These are phyloP conservation scores for Aureobasidium sp. DNA, from an alignment of 2,329 filamentous ascomycete species.

Conservation along the genomic window DNA sequence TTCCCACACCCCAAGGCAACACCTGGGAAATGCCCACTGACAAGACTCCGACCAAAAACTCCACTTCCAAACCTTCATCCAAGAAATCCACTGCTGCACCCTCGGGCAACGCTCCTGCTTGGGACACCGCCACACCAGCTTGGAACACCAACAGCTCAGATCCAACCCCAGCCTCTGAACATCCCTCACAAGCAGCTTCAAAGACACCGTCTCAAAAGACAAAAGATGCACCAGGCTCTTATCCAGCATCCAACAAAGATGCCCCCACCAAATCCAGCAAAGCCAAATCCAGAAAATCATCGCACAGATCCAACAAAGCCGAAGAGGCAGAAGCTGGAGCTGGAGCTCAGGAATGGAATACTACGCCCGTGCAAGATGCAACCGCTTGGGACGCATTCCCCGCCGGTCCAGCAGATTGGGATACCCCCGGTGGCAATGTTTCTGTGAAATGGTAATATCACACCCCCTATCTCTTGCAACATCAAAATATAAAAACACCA, in stretches of 20 bases:
- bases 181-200: neutral
- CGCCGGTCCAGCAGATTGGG: neutral
- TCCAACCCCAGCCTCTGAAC: neutral
- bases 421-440: neutral
- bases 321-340: neutral
- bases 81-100: neutral
- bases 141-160: neutral
- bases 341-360: neutral
- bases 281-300: neutral
- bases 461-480: neutral
- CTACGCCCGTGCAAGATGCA: neutral
- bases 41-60: neutral
- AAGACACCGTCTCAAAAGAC: conserved; percentile 2
- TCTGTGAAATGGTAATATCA: neutral
- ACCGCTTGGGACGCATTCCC: too few species aligned
- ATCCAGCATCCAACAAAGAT: neutral
- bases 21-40: neutral
- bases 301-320: neutral
- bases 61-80: neutral
- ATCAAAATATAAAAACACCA: too few species aligned
- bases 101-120: neutral
- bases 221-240: neutral
- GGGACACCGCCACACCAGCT: neutral
- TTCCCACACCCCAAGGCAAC: neutral
- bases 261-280: neutral